phyloP scores from a whole-genome alignment of 768 basidiomycete genomes.

The Tricholoma hemisulphureum region DNA sequence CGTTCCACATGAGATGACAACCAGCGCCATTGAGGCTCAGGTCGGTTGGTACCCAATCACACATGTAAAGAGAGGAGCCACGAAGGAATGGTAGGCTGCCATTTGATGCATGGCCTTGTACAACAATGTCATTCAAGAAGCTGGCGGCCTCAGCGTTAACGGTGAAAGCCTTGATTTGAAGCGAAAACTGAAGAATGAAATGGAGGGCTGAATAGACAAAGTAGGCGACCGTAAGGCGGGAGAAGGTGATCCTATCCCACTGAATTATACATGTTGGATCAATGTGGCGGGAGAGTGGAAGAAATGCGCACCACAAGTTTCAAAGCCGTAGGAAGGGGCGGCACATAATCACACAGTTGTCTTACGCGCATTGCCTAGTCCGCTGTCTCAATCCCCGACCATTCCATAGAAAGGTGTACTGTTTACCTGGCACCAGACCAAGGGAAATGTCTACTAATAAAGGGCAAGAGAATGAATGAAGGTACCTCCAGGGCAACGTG shows the following conservation, averaged over 20 bases:
- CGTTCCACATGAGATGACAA: conserved; percentile 61
- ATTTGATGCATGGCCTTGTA: conserved; percentile 46
- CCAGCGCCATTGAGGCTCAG: conserved; percentile 33
- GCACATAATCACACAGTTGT: conserved; percentile 34
- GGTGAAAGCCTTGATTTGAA: conserved; percentile 66
- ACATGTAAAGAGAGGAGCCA: conserved; percentile 52
- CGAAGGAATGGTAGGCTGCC: conserved; percentile 52
- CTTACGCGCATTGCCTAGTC: conserved; percentile 23
- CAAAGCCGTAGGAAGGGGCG: conserved; percentile 34
- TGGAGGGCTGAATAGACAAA: conserved; percentile 65
- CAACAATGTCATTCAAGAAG: conserved; percentile 51
- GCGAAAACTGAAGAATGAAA: conserved; percentile 62
- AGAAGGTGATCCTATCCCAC: conserved; percentile 73
- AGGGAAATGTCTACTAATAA: conserved; percentile 1
- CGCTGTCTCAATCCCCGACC: neutral
- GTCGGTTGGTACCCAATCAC: conserved; percentile 49
- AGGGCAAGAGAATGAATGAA: conserved; percentile 16
- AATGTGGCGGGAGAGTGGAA: neutral
- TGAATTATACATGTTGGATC: conserved; percentile 24
- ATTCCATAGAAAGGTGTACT: neutral
- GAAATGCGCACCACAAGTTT: conserved; percentile 45
- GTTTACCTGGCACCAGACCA: conserved; percentile 5
- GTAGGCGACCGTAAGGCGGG: conserved; percentile 63
- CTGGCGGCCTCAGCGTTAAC: conserved; percentile 59
- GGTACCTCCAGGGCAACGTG: conserved; percentile 44